These are phyloP conservation scores for Brasilioporus rufonigricans DNA, from an alignment of 768 basidiomycete species.

Conservation along the genomic window DNA sequence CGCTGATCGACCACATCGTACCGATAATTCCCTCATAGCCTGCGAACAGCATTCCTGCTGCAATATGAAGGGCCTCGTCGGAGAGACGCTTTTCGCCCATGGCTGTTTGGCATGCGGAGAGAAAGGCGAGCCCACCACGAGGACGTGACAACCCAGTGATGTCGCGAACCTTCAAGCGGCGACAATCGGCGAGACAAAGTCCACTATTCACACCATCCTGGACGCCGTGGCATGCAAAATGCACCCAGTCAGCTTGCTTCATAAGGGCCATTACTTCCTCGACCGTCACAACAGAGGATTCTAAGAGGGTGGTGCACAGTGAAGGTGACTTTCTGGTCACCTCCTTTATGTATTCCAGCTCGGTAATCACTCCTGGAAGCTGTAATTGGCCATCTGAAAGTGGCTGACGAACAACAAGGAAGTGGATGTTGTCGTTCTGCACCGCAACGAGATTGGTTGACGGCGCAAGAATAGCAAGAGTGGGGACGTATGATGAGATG, in stretches of 20 bases:
- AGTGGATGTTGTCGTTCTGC: not conserved
- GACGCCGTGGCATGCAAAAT: not conserved
- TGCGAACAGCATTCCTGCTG: slow-evolving; percentile 27
- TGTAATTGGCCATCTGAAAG: slow-evolving; percentile 4
- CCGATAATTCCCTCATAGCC: slow-evolving; percentile 33
- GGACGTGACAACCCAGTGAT: not conserved
- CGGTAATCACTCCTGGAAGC: slow-evolving; percentile 12
- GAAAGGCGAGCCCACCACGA: not conserved
- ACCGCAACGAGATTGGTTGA: not conserved
- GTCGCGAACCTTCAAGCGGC: not conserved
- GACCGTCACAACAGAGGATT: not conserved
- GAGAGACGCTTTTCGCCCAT: not conserved
- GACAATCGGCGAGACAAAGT: not conserved
- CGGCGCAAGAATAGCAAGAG: slow-evolving; percentile 5
- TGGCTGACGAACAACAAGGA: not conserved
- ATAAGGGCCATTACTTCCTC: slow-evolving; percentile 12
- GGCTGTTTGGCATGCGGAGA: not conserved
- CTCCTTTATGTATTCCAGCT: slow-evolving; percentile 22
- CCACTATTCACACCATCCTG: not conserved
- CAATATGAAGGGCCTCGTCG: not conserved
- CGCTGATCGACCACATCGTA: slow-evolving; percentile 46
- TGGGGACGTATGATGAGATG: not conserved
- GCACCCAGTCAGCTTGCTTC: not conserved
- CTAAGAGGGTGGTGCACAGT: not conserved
- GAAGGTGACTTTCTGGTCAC: not conserved